A percentile compares a stretch with the other conserved stretches of the same genome.
These are phyloP conservation scores for Fomitopsis serialis DNA, from an alignment of 768 basidiomycete species.

Conservation along the genomic window DNA sequence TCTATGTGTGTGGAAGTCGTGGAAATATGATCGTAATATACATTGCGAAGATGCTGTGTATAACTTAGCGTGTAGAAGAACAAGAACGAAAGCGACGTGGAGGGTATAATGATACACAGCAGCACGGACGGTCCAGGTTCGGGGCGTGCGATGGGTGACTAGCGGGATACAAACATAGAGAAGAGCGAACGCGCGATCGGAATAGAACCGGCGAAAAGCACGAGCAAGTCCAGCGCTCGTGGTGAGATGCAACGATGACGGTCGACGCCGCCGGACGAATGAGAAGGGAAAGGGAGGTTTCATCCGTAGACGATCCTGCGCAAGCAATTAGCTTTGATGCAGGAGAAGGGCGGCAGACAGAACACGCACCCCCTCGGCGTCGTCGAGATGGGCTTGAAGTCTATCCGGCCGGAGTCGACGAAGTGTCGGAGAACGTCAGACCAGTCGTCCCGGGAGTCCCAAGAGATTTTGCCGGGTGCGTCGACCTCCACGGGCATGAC, in stretches of 20 bases:
- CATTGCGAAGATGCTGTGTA: constrained; percentile 8
- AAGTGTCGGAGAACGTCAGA: constrained; percentile 61
- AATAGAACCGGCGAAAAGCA: no score
- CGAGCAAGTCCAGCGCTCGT: not conserved
- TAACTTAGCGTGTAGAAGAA: constrained; percentile 3
- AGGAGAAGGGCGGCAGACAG: not conserved
- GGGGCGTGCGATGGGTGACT: not conserved
- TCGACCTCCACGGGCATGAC: constrained; percentile 88
- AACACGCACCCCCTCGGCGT: constrained; percentile 65
- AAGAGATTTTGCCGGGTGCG: constrained; percentile 67
- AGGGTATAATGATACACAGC: constrained; percentile 9
- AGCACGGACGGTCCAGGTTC: not conserved
- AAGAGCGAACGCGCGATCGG: not conserved
- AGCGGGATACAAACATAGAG: not conserved
- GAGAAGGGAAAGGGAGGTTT: constrained; percentile 2
- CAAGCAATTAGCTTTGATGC: constrained; percentile 2
- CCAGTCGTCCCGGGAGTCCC: constrained; percentile 78
- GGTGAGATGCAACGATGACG: not conserved
- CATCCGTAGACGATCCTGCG: constrained; percentile 25
- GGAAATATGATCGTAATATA: not conserved
- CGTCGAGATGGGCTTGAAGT: constrained; percentile 82
- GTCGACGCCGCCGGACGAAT: constrained; percentile 5
- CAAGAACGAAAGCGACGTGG: not conserved
- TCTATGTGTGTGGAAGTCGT: not conserved
- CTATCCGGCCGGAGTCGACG: constrained; percentile 64